phyloP scores from a whole-genome alignment of 2,329 filamentous ascomycete species.

The Pezicula neosporulosa region DNA sequence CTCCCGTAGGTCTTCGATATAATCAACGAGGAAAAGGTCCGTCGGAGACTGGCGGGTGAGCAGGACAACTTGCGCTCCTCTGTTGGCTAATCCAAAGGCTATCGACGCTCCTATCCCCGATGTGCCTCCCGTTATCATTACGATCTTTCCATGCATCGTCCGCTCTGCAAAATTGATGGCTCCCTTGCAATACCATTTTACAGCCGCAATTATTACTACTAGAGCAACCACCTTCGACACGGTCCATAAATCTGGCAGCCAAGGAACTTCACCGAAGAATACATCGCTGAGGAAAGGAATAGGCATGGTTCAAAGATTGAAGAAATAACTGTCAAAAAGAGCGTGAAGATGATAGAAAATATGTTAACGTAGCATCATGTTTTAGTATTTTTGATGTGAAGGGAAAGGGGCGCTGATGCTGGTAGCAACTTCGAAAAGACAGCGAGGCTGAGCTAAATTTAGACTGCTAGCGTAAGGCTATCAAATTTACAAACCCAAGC shows the following conservation, averaged over 20 bases:
- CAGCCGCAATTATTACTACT: slow-evolving; percentile 46
- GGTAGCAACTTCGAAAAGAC: background rate
- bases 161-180: slow-evolving; percentile 71
- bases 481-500: background rate
- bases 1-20: slow-evolving; percentile 81
- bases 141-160: slow-evolving; percentile 87
- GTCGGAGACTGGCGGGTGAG: slow-evolving; percentile 78
- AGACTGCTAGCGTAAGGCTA: background rate
- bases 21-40: slow-evolving; percentile 88
- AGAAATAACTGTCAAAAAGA: background rate
- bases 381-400: background rate
- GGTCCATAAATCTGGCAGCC: slow-evolving; percentile 31
- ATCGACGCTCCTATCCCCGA: slow-evolving; percentile 84
- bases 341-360: background rate
- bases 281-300: slow-evolving; percentile 25
- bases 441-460: background rate
- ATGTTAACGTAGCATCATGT: background rate
- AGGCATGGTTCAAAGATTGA: slow-evolving; percentile 16
- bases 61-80: slow-evolving; percentile 88
- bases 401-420: background rate
- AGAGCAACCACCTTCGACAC: slow-evolving; percentile 51
- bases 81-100: slow-evolving; percentile 68
- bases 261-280: slow-evolving; percentile 17
- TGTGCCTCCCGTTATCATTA: slow-evolving; percentile 91
- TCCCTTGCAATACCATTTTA: slow-evolving; percentile 79